Base-by-base conservation (phyloP, 495 filamentous ascomycete genomes). In the Aspergillus diversus region DNA sequence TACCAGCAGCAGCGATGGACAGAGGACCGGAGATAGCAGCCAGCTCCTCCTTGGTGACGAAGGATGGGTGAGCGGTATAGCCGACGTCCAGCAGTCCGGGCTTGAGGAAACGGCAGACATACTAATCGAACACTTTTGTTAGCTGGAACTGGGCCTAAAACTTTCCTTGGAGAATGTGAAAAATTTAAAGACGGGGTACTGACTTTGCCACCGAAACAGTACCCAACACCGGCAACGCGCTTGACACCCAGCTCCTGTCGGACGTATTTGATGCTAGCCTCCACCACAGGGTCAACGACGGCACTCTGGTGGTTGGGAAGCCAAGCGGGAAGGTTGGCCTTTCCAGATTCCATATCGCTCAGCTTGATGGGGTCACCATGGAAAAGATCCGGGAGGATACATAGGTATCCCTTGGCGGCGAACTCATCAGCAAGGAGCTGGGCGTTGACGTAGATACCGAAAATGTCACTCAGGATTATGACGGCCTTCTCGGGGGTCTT, bases 351-450 rank as follows among this genome's bases (percentile, higher is more conserved):
- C 76, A 89, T 87, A 55, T 87, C 80, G 5, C 77, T 77, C 51
- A 70, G 67, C 15, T 69, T 59, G 67, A 91, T 69, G 15, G 86
- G 66, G 67, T 96, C 90, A 55, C 90, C 91, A 47, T 88, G 82
- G 81, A 94, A 91, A 61, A 90, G 76, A 72, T 97, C 92, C 60
- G 91, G 84, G 66, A 96, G 79, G 27, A 93, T 73, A 49, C 86
- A 87, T 21, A 90, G 81, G 75, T 93, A 97, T 48, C 92, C 92
- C 70, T 90, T 90, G 68, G 85, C 87, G 60, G 92, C 92, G 63
- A 84, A 92, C 72, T 92, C 89, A 78, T 96, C 92, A 61, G 91
- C 92, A 60, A 93, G 80, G 73, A 97, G 84, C 79, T 93, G 81
- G 70, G 85, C 80, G 78, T 96, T 96, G 72, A 84, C 77, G 81